Evolutionary conservation across 2,329 filamentous ascomycete species (phyloP).

Genomic region (Fusarium sp.): DNA sequence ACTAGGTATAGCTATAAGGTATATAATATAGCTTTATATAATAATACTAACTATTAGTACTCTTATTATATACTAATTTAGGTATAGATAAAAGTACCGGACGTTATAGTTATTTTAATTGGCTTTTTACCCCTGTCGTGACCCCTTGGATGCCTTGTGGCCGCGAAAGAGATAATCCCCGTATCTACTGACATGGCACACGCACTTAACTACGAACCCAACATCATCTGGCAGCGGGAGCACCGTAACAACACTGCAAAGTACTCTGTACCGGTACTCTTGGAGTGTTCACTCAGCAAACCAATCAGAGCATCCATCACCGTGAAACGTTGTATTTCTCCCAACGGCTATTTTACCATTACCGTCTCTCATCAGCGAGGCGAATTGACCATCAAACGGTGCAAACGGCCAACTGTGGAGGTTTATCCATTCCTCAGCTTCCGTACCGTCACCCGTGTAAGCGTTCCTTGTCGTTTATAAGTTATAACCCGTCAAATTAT

Average conservation of each 20-base stretch:
- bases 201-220: not conserved
- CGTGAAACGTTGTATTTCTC: constrained; percentile 20
- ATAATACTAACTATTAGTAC: no score
- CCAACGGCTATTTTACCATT: constrained; percentile 20
- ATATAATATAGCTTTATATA: no score
- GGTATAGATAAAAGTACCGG: no score
- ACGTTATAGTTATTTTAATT: no score
- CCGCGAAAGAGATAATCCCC: no score
- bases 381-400: constrained; percentile 3
- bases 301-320: not conserved
- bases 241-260: constrained; percentile 9
- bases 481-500: constrained; percentile 1
- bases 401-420: constrained; percentile 6
- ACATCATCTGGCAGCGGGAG: constrained; percentile 10
- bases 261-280: no score
- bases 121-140: no score
- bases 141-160: no score
- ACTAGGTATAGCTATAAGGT: no score
- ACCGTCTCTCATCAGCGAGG: constrained; percentile 10
- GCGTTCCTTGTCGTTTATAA: constrained; percentile 7
- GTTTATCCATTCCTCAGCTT: constrained; percentile 44
- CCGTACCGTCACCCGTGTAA: constrained; percentile 2
- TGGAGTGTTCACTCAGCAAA: constrained; percentile 1
- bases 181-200: not conserved
- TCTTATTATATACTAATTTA: no score